Base-by-base conservation (phyloP, 805 yeast species). In the Pichia membranifaciens region DNA sequence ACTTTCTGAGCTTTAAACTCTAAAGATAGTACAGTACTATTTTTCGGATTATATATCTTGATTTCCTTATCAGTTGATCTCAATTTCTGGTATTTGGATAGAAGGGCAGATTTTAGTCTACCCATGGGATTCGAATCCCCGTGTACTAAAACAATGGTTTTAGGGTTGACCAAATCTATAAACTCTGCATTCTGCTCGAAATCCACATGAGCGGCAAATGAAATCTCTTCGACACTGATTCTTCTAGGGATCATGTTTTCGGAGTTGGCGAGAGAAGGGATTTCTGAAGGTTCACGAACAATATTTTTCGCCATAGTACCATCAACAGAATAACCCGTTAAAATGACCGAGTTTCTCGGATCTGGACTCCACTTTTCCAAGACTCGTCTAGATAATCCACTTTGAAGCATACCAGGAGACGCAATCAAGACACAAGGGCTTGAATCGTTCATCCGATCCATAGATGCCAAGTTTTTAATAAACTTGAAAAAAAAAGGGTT, bases 51-150 rank as follows among this genome's bases (percentile, higher is more conserved):
- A 67, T 79, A 91, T 3, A 93, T 95, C 56, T 81, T 86, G 10
- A 90, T 90, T 62, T 93, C 98, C 42, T 86, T 80, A 16, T 86
- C 93, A 0, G 97, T 87, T 7, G 87, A 88, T 61, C 83, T 88
- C 44, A 85, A 72, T 43, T 81, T 77, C 2, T 88, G 75, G 59
- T 91, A 93, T 65, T 88, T 89, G 39, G 96, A 87, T 52, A 90
- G 68, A 35, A 93, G 71, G 0, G 99, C 98, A 23, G 96, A 86
- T 64, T 93, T 93, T 47, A 93, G 69, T 62, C 99, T 81, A 48
- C 98, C 99, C 98, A 93, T 93, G n/a, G 96, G 96, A 58, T 87
- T 89, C 2, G 93, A 81, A 60, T 93, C 99, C 12, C 99, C 99
- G 65, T 93, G 99, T 2, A 93, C 99, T 46, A 93, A 74, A 49